Base-by-base conservation (phyloP, 202 grass and related monocot species). In the Sporobolus alterniflorus region DNA sequence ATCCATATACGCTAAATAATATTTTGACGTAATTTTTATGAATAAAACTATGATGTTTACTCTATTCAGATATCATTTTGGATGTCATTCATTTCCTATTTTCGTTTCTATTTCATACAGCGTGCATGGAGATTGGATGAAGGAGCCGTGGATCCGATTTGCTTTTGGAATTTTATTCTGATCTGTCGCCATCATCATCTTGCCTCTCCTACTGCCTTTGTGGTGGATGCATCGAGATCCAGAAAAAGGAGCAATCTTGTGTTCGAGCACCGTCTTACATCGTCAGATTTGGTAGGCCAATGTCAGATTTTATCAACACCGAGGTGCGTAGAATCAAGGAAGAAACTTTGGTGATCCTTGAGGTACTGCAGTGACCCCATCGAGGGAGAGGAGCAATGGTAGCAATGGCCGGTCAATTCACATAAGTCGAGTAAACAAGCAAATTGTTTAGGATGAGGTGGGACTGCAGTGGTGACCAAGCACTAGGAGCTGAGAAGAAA, bases 361-460 rank as follows among this genome's bases (percentile, higher is more conserved):
- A 63, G 83, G 24, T 16, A 10, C 24, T 39, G 18, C 14, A 17
- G 26, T 33, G 25, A 54, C 67, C 22, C 64, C 64, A n/a, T 62
- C 9, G 44, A 42, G 16, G 33, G 34, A 67, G 64, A 67, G 64
- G 55, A 59, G 47, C 75, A 79, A 89, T 84, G 76, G 64, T 43
- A 59, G 47, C 75, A 79, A 89, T 84, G 76, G 31, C 34, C 3
- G 3, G 11, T 64, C 62, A 64, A 73, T 73, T n/a, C 47, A 7
- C 60, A 52, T 69, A 31, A 42, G 68, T 49, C 17, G 41, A 72
- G 29, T 11, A 62, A 62, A 21, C 49, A 48, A 62, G n/a, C 15
- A 44, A 1, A 75, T 21, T 26, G 33, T 48, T 68, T 66, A 79
- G 16, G 63, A 80, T 80, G 76, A 57, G 79, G 73, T 83, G 86